Conservation (phyloP, 2,329 filamentous ascomycete genomes). For the Aspergillus persii region DNA sequence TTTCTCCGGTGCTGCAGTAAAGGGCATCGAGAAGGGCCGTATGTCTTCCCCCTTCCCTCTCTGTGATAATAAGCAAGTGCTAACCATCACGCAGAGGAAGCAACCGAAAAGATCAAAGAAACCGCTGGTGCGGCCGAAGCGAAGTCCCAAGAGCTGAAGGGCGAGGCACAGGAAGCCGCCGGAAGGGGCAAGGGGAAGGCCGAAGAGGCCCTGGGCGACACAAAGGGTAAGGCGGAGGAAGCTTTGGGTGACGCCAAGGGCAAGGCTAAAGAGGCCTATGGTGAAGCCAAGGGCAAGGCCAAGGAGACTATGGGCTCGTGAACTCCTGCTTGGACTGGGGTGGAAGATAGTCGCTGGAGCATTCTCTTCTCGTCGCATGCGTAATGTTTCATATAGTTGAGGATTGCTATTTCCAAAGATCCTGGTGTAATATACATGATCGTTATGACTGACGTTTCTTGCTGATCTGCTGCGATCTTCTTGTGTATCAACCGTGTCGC, state of each 20-base stretch:
- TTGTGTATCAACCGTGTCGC: not conserved
- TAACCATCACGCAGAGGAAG: conserved; percentile 46
- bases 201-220: conserved; percentile 10
- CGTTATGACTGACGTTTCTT: not conserved
- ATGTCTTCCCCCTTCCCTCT: conserved; percentile 30
- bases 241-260: conserved; percentile 13
- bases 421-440: conserved; percentile 10
- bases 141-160: conserved; percentile 36
- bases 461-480: not conserved
- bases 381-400: not conserved
- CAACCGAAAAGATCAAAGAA: conserved; percentile 46
- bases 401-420: not conserved
- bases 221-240: conserved; percentile 17
- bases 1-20: conserved; percentile 56
- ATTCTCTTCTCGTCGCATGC: not conserved
- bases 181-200: conserved; percentile 13
- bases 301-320: conserved; percentile 17
- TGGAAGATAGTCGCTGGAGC: not conserved
- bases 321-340: not conserved
- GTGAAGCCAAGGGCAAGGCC: conserved; percentile 16
- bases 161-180: conserved; percentile 19
- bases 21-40: conserved; percentile 63
- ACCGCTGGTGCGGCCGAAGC: conserved; percentile 48
- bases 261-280: conserved; percentile 2
- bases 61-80: not conserved